A percentile compares a stretch with the other conserved stretches of the same genome.
phyloP scores from a whole-genome alignment of 2,329 filamentous ascomycete genomes.

The Endothia cerciana region DNA sequence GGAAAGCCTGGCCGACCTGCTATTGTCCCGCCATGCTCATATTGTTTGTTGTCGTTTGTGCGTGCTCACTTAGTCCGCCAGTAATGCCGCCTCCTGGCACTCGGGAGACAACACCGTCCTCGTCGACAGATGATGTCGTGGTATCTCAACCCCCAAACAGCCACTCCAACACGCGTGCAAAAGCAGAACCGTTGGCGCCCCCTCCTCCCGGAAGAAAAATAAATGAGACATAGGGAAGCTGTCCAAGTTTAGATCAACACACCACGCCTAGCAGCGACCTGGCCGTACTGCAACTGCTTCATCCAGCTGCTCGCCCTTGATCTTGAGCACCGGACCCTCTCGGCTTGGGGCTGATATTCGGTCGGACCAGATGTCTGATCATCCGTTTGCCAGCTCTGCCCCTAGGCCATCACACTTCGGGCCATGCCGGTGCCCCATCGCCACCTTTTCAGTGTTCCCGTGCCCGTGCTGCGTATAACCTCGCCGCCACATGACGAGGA shows the following conservation, averaged over 20 bases:
- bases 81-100: neutral
- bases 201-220: too few species aligned
- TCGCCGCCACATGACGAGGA: slow-evolving; percentile 56
- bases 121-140: slow-evolving; percentile 21
- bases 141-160: slow-evolving; percentile 25
- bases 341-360: neutral
- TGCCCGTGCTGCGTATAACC: slow-evolving; percentile 51
- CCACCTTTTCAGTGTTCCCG: slow-evolving; percentile 55
- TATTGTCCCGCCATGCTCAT: neutral
- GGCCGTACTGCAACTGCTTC: neutral
- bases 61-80: slow-evolving; percentile 4
- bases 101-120: slow-evolving; percentile 11
- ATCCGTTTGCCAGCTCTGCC: neutral
- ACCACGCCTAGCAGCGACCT: neutral
- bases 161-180: slow-evolving; percentile 6
- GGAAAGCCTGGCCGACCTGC: slow-evolving; percentile 4
- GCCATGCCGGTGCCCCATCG: slow-evolving; percentile 57
- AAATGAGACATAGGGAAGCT: slow-evolving; percentile 16
- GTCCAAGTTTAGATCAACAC: neutral
- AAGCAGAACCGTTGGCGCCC: slow-evolving; percentile 14
- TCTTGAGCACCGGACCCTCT: neutral
- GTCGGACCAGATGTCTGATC: neutral
- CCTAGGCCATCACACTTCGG: slow-evolving; percentile 53
- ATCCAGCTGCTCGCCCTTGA: neutral
- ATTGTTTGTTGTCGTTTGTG: slow-evolving; percentile 10